phyloP scores from a whole-genome alignment of 306 rosid genomes.

The Ceratonia siliqua region DNA sequence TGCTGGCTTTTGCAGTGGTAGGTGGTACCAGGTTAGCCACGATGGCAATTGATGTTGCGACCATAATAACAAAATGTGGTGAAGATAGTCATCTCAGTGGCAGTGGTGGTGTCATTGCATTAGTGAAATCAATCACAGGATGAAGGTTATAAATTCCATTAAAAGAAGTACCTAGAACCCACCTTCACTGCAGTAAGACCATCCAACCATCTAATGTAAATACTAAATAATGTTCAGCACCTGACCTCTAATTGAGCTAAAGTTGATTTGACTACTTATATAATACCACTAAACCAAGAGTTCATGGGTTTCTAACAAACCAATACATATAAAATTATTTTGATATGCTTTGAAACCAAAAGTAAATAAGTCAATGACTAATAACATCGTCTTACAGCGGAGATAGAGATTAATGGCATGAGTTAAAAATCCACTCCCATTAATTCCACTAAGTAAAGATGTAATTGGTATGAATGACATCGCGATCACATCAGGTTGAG shows the following conservation, averaged over 20 bases:
- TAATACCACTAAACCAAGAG: conserved; percentile 17
- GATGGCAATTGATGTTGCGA: background rate
- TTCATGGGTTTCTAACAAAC: conserved; percentile 5
- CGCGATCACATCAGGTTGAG: conserved; percentile 75
- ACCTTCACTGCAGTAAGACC: background rate
- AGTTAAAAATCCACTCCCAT: conserved; percentile 86
- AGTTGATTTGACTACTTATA: conserved; percentile 18
- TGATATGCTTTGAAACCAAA: background rate
- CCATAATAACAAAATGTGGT: background rate
- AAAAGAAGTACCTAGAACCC: background rate
- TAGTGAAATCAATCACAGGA: background rate
- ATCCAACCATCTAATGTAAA: background rate
- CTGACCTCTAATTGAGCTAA: conserved; percentile 6
- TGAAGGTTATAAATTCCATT: background rate
- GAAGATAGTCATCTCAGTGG: background rate
- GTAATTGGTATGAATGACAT: conserved; percentile 85
- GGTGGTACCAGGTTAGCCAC: too few species aligned
- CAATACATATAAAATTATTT: background rate
- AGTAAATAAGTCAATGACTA: conserved; percentile 1
- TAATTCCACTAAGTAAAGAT: conserved; percentile 78
- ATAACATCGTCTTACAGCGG: conserved; percentile 64
- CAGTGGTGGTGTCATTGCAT: background rate
- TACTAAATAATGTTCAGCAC: background rate
- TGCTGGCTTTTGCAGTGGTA: background rate
- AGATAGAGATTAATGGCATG: conserved; percentile 92